Percentiles rank a stretch among this genome's conserved stretches.
phyloP scores from a whole-genome alignment of 192 early-diverging fungal species.

The Coemansia sp. region DNA sequence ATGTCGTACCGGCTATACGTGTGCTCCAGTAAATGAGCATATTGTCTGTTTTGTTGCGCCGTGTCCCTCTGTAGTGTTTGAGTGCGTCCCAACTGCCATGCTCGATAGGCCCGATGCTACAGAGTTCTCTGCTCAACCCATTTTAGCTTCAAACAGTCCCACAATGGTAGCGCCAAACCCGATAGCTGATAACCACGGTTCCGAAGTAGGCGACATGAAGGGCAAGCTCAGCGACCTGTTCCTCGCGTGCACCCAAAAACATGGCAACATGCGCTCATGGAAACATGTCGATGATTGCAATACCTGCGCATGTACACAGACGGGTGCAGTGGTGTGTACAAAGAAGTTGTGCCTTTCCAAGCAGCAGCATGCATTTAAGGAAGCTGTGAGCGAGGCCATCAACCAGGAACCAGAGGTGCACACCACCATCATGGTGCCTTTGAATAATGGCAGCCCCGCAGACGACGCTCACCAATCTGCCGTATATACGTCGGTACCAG shows the following conservation, averaged over 20 bases:
- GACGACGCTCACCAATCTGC: slow-evolving; percentile 2
- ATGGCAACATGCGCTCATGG: slow-evolving; percentile 30
- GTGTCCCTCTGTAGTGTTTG: slow-evolving; percentile 28
- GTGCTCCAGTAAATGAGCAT: slow-evolving; percentile 18
- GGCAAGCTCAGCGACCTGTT: slow-evolving; percentile 29
- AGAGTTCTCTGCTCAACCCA: slow-evolving; percentile 10
- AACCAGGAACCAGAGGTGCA: slow-evolving; percentile 9
- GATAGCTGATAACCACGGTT: background rate
- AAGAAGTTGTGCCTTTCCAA: slow-evolving; percentile 31
- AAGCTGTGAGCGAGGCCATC: slow-evolving; percentile 1
- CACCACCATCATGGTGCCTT: slow-evolving; percentile 24
- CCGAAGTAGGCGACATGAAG: slow-evolving; percentile 1
- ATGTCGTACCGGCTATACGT: slow-evolving; percentile 26
- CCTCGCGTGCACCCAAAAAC: slow-evolving; percentile 31
- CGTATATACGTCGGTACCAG: slow-evolving; percentile 21
- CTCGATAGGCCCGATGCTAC: slow-evolving; percentile 25
- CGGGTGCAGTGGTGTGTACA: slow-evolving; percentile 36
- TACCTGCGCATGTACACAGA: slow-evolving; percentile 30
- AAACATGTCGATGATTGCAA: slow-evolving; percentile 36
- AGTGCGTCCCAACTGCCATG: slow-evolving; percentile 30
- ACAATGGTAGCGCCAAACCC: background rate
- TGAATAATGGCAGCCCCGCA: background rate
- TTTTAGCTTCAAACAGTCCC: slow-evolving; percentile 2
- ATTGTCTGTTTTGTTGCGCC: slow-evolving; percentile 36
- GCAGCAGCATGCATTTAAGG: background rate